These are phyloP conservation scores for Penicillium bialowiezense DNA, from an alignment of 495 filamentous ascomycete species.

Conservation along the genomic window DNA sequence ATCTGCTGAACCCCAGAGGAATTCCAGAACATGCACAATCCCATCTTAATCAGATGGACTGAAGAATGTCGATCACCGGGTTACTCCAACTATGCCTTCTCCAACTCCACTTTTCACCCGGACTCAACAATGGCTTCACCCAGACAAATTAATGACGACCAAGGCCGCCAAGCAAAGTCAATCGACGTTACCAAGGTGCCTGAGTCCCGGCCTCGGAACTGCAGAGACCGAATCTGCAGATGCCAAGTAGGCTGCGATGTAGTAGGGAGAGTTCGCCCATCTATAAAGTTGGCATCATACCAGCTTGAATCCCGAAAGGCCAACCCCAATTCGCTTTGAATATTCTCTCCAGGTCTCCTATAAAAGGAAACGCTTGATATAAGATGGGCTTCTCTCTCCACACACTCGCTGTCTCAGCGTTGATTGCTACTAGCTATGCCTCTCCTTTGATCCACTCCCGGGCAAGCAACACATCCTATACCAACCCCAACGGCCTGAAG, in stretches of 20 bases:
- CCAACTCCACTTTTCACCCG: neutral
- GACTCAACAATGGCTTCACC: neutral
- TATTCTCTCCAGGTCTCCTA: neutral
- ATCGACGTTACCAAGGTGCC: neutral
- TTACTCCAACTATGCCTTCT: neutral
- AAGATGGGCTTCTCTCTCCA: slow-evolving; percentile 20
- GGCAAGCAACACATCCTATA: slow-evolving; percentile 22
- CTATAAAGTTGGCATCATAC: neutral
- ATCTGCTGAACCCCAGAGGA: neutral
- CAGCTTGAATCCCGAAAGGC: too few relatives aligned
- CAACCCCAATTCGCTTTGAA: too few relatives aligned
- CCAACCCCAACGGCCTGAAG: slow-evolving; percentile 32
- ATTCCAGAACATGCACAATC: neutral
- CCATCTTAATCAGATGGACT: neutral
- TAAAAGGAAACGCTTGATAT: neutral
- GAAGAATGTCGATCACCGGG: neutral
- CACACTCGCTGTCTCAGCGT: slow-evolving; percentile 16
- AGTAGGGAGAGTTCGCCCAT: neutral
- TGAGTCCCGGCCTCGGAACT: neutral
- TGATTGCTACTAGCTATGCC: slow-evolving; percentile 23
- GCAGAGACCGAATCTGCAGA: neutral
- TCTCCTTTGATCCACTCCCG: slow-evolving; percentile 26
- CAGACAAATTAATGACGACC: neutral
- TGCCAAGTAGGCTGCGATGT: neutral
- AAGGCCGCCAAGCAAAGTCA: neutral